These are phyloP conservation scores for Dendrostoma leiphaemia DNA, from an alignment of 2,329 filamentous ascomycete genomes.

Conservation along the genomic window DNA sequence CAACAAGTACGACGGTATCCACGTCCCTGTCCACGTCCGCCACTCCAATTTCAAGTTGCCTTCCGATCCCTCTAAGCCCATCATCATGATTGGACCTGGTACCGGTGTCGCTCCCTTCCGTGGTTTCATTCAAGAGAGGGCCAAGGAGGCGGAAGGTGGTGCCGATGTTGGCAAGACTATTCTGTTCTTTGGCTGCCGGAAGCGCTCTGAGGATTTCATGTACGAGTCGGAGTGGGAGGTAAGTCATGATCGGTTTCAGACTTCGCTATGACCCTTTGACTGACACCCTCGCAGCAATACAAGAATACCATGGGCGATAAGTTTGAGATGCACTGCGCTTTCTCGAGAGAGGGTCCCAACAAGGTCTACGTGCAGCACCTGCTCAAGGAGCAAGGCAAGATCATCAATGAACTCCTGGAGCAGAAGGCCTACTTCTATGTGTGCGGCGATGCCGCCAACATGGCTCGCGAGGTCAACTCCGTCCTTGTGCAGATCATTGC, in stretches of 20 bases:
- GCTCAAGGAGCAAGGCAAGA: conserved; percentile 76
- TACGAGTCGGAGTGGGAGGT: conserved; percentile 93
- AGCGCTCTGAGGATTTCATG: conserved; percentile 82
- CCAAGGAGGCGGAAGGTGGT: conserved; percentile 76
- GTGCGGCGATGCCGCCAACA: conserved; percentile 95
- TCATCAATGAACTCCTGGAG: conserved; percentile 83
- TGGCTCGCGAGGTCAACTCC: conserved; percentile 90
- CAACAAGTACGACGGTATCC: conserved; percentile 95
- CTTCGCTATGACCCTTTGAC: neutral
- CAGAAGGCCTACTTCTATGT: conserved; percentile 96
- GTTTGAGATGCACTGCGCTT: conserved; percentile 88
- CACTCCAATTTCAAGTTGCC: conserved; percentile 99
- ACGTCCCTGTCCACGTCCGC: conserved; percentile 91
- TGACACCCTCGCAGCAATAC: conserved; percentile 61
- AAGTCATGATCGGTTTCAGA: conserved; percentile 38
- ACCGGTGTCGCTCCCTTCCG: conserved; percentile 97
- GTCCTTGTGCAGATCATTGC: conserved; percentile 85
- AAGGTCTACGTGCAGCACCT: conserved; percentile 98
- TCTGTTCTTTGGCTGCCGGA: conserved; percentile 94
- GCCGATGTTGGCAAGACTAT: conserved; percentile 82
- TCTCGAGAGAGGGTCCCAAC: conserved; percentile 81
- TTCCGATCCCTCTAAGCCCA: conserved; percentile 87
- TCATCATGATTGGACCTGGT: conserved; percentile 95
- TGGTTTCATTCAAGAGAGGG: conserved; percentile 90
- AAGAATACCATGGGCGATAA: conserved; percentile 80